A percentile compares a stretch with the other conserved stretches of the same genome.
Conservation (phyloP, 2,329 filamentous ascomycete genomes). For the Nothophoma quercina region DNA sequence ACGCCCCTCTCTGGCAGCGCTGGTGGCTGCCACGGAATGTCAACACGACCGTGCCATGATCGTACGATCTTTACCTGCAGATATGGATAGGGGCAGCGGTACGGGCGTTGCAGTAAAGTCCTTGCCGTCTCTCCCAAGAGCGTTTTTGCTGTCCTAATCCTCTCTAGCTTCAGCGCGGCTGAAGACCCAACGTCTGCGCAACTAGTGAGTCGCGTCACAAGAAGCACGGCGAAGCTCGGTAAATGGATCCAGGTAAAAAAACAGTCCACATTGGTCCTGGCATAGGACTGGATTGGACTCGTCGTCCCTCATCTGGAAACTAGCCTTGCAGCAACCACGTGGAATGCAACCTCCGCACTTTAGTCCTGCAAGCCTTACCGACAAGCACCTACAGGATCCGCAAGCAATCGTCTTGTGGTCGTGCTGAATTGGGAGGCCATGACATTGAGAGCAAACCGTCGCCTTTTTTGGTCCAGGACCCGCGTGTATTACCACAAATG, state of each 20-base stretch:
- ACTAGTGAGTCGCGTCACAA: not conserved
- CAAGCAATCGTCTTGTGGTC: not conserved
- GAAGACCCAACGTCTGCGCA: not conserved
- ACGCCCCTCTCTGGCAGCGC: not conserved
- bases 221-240: conserved; percentile 16
- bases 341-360: conserved; percentile 2
- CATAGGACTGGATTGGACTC: not conserved
- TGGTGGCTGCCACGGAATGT: not conserved
- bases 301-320: conserved; percentile 1
- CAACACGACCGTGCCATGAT: conserved; percentile 3
- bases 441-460: not conserved
- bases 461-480: not conserved
- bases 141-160: not conserved
- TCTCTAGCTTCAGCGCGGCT: conserved; percentile 5
- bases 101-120: not conserved
- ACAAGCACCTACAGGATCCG: not conserved
- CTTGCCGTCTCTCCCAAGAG: not conserved
- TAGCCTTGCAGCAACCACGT: conserved; percentile 8
- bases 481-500: conserved; percentile 3
- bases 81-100: not conserved
- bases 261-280: conserved; percentile 2
- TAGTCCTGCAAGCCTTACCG: conserved; percentile 15
- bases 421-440: not conserved
- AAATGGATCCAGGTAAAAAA: not conserved
- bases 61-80: conserved; percentile 5